Percentiles rank a stretch among this genome's conserved stretches.
These are phyloP conservation scores for Rhizophagus clarus DNA, from an alignment of 192 early-diverging fungal species.

Conservation along the genomic window DNA sequence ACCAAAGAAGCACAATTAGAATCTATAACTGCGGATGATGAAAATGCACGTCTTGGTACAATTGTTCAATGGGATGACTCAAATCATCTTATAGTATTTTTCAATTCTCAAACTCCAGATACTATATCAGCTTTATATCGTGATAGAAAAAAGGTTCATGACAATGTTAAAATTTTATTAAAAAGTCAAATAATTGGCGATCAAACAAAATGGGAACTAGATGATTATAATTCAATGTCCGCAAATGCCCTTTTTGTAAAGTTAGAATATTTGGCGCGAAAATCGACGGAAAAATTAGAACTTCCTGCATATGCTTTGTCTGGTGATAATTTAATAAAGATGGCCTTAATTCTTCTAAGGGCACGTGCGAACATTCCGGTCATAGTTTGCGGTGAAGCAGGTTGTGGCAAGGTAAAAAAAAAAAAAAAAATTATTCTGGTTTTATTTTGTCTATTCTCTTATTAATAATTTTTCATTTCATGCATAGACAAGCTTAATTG, in stretches of 20 bases:
- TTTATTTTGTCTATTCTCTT: no score
- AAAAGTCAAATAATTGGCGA: neutral
- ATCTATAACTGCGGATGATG: neutral
- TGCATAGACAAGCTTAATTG: neutral
- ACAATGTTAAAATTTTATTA: neutral
- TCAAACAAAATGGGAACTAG: conserved; percentile 4
- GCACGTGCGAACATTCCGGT: conserved; percentile 14
- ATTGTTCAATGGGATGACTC: neutral
- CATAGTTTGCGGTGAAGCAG: neutral
- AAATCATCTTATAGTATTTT: conserved; percentile 24
- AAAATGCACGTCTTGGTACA: neutral
- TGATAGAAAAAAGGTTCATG: neutral
- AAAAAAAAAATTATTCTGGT: neutral
- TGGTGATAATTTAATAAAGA: conserved; percentile 25
- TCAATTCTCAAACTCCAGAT: conserved; percentile 3
- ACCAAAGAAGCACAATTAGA: neutral
- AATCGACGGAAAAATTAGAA: neutral
- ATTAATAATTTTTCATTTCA: neutral
- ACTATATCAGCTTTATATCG: conserved; percentile 1
- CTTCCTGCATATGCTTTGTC: neutral
- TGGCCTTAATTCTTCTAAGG: conserved; percentile 12
- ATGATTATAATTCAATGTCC: neutral
- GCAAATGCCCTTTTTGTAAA: neutral
- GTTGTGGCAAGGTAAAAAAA: neutral
- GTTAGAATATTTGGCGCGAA: conserved; percentile 24